These are phyloP conservation scores for Tarenaya hassleriana DNA, from an alignment of 345 rosid species.

Conservation along the genomic window DNA sequence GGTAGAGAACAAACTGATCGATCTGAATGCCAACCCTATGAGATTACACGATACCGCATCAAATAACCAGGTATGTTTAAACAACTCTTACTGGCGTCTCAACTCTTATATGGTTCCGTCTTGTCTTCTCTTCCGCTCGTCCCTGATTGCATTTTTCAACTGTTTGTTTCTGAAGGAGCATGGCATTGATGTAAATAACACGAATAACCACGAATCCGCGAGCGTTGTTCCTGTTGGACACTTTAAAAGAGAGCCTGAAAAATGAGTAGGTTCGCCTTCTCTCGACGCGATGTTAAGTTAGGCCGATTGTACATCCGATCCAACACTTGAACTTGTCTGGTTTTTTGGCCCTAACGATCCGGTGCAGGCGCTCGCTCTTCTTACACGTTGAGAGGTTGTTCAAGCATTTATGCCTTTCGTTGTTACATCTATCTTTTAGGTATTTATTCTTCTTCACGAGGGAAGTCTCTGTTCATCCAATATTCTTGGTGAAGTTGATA, in stretches of 20 bases:
- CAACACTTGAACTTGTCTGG: too few species aligned
- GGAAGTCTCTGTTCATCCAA: too few species aligned
- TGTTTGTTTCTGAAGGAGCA: slow-evolving; percentile 29
- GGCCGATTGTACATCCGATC: slow-evolving; percentile 10
- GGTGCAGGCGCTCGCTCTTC: too few species aligned
- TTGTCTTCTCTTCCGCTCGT: too few species aligned
- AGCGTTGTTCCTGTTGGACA: slow-evolving; percentile 50
- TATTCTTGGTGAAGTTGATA: too few species aligned
- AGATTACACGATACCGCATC: slow-evolving; percentile 47
- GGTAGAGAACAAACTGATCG: slow-evolving; percentile 46
- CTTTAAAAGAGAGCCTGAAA: slow-evolving; percentile 45
- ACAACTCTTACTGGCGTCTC: too few species aligned
- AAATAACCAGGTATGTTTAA: slow-evolving; percentile 45
- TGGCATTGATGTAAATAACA: slow-evolving; percentile 43
- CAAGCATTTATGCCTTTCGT: too few species aligned
- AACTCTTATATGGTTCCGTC: too few species aligned
- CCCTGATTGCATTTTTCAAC: background rate
- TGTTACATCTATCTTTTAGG: too few species aligned
- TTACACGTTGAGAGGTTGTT: too few species aligned
- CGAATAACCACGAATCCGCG: slow-evolving; percentile 44
- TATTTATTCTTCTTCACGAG: too few species aligned
- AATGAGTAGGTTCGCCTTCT: slow-evolving; percentile 37
- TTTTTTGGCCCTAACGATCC: too few species aligned
- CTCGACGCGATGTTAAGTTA: background rate
- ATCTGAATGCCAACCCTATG: slow-evolving; percentile 67